Evolutionary conservation across 164 flowering plant genomes (phyloP), one percentile per base, ranked within the genome.

Genomic region (Sextonia rubra): DNA sequence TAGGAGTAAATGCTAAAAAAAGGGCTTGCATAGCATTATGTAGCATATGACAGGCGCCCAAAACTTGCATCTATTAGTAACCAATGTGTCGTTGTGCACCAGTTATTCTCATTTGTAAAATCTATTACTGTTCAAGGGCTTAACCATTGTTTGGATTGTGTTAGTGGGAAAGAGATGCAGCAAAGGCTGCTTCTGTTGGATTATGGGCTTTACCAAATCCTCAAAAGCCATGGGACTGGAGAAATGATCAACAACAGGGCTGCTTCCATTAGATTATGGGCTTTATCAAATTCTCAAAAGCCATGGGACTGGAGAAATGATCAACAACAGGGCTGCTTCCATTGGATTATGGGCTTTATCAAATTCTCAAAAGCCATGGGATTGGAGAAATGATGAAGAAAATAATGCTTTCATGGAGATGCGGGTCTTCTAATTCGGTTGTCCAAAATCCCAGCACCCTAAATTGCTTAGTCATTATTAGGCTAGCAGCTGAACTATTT

Each of bases 231-330:
- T 93, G 98, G 97, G 91, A 91, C 48, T 91, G 91, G 89, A 86
- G 97, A 64, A 91, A 84, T 69, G 74, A 86, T 37, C 64, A 70
- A 24, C 89, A 90, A n/a, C 26, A 22, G n/a, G 0, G 49, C 11
- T 47, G 49, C 49, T 7, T 47, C 0, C 7, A 47, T 47, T 58
- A 96, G 98, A 24, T 64, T 91, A 74, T 93, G 97, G 98, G 85
- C 90, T 29, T 75, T 87, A 4, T 67, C 86, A 11, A 87, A 93
- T 77, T 95, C 98, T 7, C 88, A 91, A 73, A 84, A 86, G 82
- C 98, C 98, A 82, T 93, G 98, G 97, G 91, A 91, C 48, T 91
- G 91, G 89, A 86, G 97, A 64, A 91, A 84, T 69, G 74, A 86
- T 37, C 64, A 70, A 24, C 89, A 90, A n/a, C n/a, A 78, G 85